A percentile compares a stretch with the other conserved stretches of the same genome.
phyloP scores from a whole-genome alignment of 371 early-diverging fungal species.

The Smittium culicis region DNA sequence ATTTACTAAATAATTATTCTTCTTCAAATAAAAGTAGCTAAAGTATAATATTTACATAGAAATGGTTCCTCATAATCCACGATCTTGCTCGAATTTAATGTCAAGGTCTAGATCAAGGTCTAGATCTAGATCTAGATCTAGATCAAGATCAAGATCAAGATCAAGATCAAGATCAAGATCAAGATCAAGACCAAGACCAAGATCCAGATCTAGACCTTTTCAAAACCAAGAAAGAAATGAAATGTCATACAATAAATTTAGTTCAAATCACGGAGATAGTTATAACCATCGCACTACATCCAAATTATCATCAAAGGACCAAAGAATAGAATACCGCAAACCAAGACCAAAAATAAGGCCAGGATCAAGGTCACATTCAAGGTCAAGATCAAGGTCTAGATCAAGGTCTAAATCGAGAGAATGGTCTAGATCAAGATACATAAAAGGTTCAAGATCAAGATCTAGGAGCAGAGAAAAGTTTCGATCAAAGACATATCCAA shows the following conservation, averaged over 20 bases:
- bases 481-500: too few species aligned
- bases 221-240: too few species aligned
- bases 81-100: not conserved
- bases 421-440: not conserved
- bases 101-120: not conserved
- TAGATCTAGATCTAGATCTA: not conserved
- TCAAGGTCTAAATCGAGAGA: not conserved
- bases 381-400: not conserved
- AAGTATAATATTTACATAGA: too few species aligned
- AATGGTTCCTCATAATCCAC: too few species aligned
- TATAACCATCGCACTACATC: too few species aligned
- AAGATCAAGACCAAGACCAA: not conserved
- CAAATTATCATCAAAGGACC: not conserved
- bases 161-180: not conserved
- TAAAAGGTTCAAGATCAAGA: too few species aligned
- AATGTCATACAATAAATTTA: too few species aligned
- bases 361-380: not conserved
- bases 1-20: too few species aligned
- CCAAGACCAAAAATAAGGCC: not conserved
- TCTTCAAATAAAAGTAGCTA: too few species aligned
- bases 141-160: not conserved
- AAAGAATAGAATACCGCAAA: not conserved
- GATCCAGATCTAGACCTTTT: not conserved
- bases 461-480: not conserved
- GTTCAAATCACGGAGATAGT: too few species aligned